Percentiles rank a stretch among this genome's conserved stretches.
phyloP scores from a whole-genome alignment of 2,329 filamentous ascomycete genomes.

The Hymenoscyphus fructigenus region DNA sequence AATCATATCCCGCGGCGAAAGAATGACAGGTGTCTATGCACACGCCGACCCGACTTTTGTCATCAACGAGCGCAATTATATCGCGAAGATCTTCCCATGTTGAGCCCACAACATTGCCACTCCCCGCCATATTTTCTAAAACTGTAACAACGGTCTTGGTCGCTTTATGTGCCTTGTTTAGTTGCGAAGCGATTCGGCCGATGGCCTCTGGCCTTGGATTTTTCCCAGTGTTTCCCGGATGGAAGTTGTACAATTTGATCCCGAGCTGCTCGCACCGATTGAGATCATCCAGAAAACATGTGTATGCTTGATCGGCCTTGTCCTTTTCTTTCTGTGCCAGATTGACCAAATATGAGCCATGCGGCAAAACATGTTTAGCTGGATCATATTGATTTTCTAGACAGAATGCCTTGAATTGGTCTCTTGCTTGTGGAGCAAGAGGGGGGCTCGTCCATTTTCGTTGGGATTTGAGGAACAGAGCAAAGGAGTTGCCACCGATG shows the following conservation, averaged over 20 bases:
- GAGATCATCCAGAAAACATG: conserved; percentile 83
- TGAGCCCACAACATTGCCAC: conserved; percentile 82
- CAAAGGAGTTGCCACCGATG: conserved; percentile 90
- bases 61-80: conserved; percentile 75
- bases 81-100: conserved; percentile 83
- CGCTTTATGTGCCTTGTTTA: conserved; percentile 78
- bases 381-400: conserved; percentile 70
- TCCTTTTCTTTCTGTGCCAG: conserved; percentile 78
- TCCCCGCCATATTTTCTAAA: conserved; percentile 93
- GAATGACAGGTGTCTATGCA: conserved; percentile 97
- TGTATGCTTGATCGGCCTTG: conserved; percentile 84
- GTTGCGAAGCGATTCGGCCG: conserved; percentile 72
- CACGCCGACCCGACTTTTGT: conserved; percentile 84
- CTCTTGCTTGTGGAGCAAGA: conserved; percentile 64
- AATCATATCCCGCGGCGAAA: conserved; percentile 90
- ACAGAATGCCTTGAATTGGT: conserved; percentile 69
- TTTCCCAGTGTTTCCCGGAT: conserved; percentile 80
- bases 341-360: conserved; percentile 96
- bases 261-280: conserved; percentile 80
- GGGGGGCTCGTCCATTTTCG: conserved; percentile 89
- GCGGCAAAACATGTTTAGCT: conserved; percentile 75
- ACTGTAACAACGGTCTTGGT: conserved; percentile 77
- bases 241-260: conserved; percentile 95
- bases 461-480: conserved; percentile 93
- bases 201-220: conserved; percentile 68